Percentiles rank a stretch among this genome's conserved stretches.
Conservation (phyloP, 192 early-diverging fungal genomes). For the Backusella parvicylindrica region DNA sequence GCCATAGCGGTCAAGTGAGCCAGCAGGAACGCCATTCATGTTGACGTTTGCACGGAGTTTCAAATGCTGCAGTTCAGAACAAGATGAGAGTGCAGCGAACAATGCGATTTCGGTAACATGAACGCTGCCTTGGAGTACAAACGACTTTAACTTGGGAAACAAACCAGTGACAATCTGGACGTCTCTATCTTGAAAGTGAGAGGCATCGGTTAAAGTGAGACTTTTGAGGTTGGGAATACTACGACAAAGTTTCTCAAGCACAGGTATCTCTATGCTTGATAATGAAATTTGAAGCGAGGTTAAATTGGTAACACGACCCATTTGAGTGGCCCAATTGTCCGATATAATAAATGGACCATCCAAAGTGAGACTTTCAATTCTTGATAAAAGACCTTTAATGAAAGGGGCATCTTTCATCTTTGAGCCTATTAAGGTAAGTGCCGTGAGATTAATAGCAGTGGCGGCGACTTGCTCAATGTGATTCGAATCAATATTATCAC, state of each 20-base stretch:
- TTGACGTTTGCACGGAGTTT: background rate
- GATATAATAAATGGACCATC: background rate
- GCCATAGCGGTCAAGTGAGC: background rate
- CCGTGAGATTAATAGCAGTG: background rate
- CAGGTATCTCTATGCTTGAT: background rate
- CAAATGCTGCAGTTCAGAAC: background rate
- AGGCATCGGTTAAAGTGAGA: background rate
- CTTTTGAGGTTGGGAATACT: background rate
- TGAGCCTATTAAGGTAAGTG: background rate
- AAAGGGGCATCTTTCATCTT: background rate
- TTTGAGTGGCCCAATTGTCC: background rate
- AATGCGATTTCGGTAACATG: background rate
- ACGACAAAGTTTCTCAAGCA: background rate
- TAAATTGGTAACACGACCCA: background rate
- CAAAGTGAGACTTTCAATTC: background rate
- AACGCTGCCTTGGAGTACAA: background rate
- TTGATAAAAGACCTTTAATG: background rate
- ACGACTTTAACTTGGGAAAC: background rate
- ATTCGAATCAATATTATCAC: background rate
- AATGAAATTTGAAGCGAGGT: background rate
- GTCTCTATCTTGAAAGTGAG: background rate
- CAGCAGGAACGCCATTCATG: background rate
- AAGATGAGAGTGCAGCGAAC: background rate
- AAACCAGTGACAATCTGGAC: background rate
- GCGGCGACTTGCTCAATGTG: background rate